Evolutionary conservation across 257 asterid genomes (phyloP), one percentile per base, ranked within the genome.

Genomic region (Misopates orontium): DNA sequence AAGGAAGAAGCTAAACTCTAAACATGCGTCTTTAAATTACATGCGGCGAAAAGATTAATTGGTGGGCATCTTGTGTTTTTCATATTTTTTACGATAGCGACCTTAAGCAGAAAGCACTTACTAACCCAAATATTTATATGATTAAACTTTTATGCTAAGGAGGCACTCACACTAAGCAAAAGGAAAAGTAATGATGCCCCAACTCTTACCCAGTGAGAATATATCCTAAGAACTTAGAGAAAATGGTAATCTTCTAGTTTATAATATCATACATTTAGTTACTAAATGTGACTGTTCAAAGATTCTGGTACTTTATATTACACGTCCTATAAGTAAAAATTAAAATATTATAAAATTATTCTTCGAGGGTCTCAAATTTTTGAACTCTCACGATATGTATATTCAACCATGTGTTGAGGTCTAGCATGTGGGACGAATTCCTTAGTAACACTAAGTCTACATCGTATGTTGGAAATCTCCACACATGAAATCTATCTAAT

Each of bases 81-180:
- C 61, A 60, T 40, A 41, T 21, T 48, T 64, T 52, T 49, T 56
- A 61, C 55, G 70, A 77, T 70, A 71, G 84, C 78, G 84, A 72
- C 75, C 41, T 40, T 56, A 45, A 63, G 74, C 59, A 59, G 66
- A 76, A 84, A 84, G 84, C 85, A 77, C 48, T 44, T 52, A 67
- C 64, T 56, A 74, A 76, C 60, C 54, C 77, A 66, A 72, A 71
- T 63, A 67, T 68, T 69, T 62, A 32, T 60, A 40, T 25, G 20
- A 31, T 13, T 77, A 73, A 73, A 74, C 83, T 79, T 85, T 83
- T 72, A 58, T 78, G 80, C 79, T 82, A 86, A 85, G 81, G 84
- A 80, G 63, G 66, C 66, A 41, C 58, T 71, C 79, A 77, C 81
- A 78, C 89, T 67, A 68, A 62, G 69, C 72, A 28, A 69, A 63